Conservation (phyloP, 495 filamentous ascomycete genomes). For the Penicillium cosmopolitanum region DNA sequence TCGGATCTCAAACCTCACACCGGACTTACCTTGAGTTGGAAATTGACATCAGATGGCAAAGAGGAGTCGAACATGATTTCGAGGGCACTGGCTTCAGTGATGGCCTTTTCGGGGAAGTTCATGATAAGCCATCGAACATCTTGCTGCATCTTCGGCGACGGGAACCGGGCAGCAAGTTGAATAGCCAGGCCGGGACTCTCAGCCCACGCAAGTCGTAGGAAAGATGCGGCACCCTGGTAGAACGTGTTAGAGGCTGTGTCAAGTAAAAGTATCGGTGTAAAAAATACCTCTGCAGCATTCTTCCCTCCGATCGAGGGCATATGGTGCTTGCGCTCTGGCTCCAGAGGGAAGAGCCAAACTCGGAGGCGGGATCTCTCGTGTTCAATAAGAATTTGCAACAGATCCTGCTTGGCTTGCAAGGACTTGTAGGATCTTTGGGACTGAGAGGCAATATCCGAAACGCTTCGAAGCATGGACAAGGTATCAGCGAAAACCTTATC, state of each 20-base stretch:
- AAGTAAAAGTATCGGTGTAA: background rate
- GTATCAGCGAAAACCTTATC: constrained; percentile 81
- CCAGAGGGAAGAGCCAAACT: constrained; percentile 88
- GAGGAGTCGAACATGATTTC: constrained; percentile 76
- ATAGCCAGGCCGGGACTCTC: constrained; percentile 83
- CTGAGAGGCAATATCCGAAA: constrained; percentile 59
- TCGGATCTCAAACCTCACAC: background rate
- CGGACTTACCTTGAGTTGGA: constrained; percentile 75
- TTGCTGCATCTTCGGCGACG: constrained; percentile 67
- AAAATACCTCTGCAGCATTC: constrained; percentile 36
- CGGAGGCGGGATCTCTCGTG: constrained; percentile 82
- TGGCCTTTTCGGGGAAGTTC: constrained; percentile 78
- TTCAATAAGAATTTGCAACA: constrained; percentile 76
- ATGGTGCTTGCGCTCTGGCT: constrained; percentile 64
- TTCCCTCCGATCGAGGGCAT: constrained; percentile 42
- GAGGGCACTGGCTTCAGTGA: constrained; percentile 77
- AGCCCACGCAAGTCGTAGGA: constrained; percentile 81
- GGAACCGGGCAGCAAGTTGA: constrained; percentile 78
- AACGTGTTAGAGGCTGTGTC: constrained; percentile 12
- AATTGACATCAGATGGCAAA: constrained; percentile 76
- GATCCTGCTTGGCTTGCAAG: constrained; percentile 75
- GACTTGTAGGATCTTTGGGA: constrained; percentile 60
- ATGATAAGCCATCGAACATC: constrained; percentile 80
- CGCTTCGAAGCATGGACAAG: constrained; percentile 58
- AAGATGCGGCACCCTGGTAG: constrained; percentile 42